A percentile compares a stretch with the other conserved stretches of the same genome.
These are phyloP conservation scores for Beauveria sp. DNA, from an alignment of 2,329 filamentous ascomycete genomes.

Conservation along the genomic window DNA sequence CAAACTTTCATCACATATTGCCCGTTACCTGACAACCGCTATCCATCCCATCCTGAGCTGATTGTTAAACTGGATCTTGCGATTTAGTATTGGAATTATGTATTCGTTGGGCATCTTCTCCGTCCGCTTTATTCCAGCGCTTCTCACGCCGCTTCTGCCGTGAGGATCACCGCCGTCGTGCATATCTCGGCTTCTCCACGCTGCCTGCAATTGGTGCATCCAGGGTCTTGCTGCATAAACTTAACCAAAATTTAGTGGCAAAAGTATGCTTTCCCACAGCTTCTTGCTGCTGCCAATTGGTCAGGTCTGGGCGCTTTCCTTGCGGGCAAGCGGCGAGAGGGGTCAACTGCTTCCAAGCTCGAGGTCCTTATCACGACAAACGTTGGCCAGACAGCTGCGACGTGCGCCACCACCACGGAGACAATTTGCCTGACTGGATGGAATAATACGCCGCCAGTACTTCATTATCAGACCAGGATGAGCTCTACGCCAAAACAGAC, in stretches of 20 bases:
- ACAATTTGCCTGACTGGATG: not conserved
- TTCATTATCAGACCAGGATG: not conserved
- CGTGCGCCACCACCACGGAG: not conserved
- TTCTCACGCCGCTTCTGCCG: not conserved
- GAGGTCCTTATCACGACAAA: not conserved
- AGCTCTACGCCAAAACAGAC: conserved; percentile 1
- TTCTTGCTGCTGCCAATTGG: not conserved
- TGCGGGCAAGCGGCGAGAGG: too few relatives aligned
- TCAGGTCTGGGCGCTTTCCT: too few relatives aligned
- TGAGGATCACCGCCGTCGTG: conserved; percentile 1
- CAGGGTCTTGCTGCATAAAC: conserved; percentile 1
- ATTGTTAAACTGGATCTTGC: too few relatives aligned
- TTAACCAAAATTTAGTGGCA: not conserved
- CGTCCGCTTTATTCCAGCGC: too few relatives aligned
- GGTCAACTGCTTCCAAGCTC: not conserved
- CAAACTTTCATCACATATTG: too few relatives aligned
- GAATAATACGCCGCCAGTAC: not conserved
- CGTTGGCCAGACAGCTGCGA: not conserved
- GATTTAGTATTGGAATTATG: too few relatives aligned
- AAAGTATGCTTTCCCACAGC: not conserved
- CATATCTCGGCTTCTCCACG: conserved; percentile 8
- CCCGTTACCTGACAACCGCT: too few relatives aligned
- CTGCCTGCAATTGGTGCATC: conserved; percentile 1
- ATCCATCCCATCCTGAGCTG: too few relatives aligned
- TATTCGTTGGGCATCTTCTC: too few relatives aligned